Percentiles rank a stretch among this genome's conserved stretches.
These are phyloP conservation scores for Aspergillus latus DNA, from an alignment of 2,329 filamentous ascomycete genomes.

Conservation along the genomic window DNA sequence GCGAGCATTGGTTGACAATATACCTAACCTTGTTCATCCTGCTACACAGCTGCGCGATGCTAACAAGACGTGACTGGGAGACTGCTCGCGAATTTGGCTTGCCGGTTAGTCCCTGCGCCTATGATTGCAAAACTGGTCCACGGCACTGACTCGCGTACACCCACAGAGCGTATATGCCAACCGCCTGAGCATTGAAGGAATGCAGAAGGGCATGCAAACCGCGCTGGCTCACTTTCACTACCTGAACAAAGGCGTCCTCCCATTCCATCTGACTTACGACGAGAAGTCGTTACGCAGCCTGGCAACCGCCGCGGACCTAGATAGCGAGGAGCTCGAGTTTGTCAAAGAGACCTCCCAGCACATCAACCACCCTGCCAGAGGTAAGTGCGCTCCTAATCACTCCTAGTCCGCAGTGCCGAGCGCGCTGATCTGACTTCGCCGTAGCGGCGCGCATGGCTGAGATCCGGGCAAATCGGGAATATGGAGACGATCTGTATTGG, in stretches of 20 bases:
- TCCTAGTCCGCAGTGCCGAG: not conserved
- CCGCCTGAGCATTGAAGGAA: slow-evolving; percentile 7
- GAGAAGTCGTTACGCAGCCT: slow-evolving; percentile 10
- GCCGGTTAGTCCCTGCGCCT: slow-evolving; percentile 9
- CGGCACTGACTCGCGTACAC: slow-evolving; percentile 1
- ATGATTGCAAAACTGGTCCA: not conserved
- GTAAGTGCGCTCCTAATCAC: slow-evolving; percentile 3
- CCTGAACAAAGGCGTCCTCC: slow-evolving; percentile 14
- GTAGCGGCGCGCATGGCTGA: slow-evolving; percentile 5
- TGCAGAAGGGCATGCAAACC: slow-evolving; percentile 12
- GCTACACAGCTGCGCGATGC: slow-evolving; percentile 12
- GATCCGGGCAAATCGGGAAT: slow-evolving; percentile 2
- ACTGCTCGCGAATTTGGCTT: slow-evolving; percentile 11
- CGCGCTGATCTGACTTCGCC: not conserved
- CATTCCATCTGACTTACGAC: slow-evolving; percentile 14
- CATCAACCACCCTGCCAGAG: slow-evolving; percentile 8
- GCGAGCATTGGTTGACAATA: slow-evolving; percentile 15
- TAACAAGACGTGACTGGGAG: slow-evolving; percentile 13
- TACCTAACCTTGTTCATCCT: slow-evolving; percentile 13
- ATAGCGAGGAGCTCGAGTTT: slow-evolving; percentile 6
- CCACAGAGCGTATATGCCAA: slow-evolving; percentile 11
- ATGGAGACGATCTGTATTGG: slow-evolving; percentile 13
- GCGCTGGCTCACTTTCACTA: slow-evolving; percentile 16
- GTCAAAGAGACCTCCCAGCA: slow-evolving; percentile 8
- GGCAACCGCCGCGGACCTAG: slow-evolving; percentile 5